Percentiles rank a stretch among this genome's conserved stretches.
Evolutionary conservation across 768 basidiomycete species (phyloP).

Genomic region (Russula virescens): DNA sequence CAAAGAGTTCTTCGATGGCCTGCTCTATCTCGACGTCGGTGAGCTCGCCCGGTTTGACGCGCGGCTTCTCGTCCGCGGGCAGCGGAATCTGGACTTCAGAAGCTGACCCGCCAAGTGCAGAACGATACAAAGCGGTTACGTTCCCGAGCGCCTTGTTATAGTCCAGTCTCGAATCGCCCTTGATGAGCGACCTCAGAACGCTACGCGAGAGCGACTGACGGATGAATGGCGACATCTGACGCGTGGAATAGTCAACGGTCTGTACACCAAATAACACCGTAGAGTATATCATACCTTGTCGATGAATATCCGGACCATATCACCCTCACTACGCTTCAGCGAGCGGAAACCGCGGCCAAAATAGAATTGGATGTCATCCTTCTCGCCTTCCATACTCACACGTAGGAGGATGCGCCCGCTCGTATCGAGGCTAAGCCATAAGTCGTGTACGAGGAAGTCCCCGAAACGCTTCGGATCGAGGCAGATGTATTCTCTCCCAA

Average conservation of each 20-base stretch:
- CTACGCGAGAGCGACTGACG: slow-evolving; percentile 75
- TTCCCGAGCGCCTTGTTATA: slow-evolving; percentile 88
- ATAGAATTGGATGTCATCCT: slow-evolving; percentile 95
- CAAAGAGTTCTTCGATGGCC: slow-evolving; percentile 86
- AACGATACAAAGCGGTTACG: slow-evolving; percentile 74
- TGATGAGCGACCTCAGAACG: slow-evolving; percentile 74
- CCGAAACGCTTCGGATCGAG: slow-evolving; percentile 84
- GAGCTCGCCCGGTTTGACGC: slow-evolving; percentile 71
- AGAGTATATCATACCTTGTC: slow-evolving; percentile 67
- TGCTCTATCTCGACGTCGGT: slow-evolving; percentile 93
- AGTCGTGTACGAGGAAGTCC: slow-evolving; percentile 84
- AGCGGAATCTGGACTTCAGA: slow-evolving; percentile 75
- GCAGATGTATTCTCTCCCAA: slow-evolving; percentile 88
- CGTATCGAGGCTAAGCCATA: slow-evolving; percentile 88
- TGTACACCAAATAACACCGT: background rate
- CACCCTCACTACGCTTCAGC: slow-evolving; percentile 85
- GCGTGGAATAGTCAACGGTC: background rate
- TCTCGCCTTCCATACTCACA: slow-evolving; percentile 98
- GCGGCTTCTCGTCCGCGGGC: slow-evolving; percentile 67
- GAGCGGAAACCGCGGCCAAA: slow-evolving; percentile 94
- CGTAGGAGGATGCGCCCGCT: slow-evolving; percentile 80
- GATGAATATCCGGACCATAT: slow-evolving; percentile 94
- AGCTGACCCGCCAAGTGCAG: slow-evolving; percentile 60
- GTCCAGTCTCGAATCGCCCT: slow-evolving; percentile 58
- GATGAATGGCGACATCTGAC: slow-evolving; percentile 90